Evolutionary conservation across 2,329 filamentous ascomycete genomes (phyloP), one percentile per base, ranked within the genome.

Genomic region (Curvularia sp.): DNA sequence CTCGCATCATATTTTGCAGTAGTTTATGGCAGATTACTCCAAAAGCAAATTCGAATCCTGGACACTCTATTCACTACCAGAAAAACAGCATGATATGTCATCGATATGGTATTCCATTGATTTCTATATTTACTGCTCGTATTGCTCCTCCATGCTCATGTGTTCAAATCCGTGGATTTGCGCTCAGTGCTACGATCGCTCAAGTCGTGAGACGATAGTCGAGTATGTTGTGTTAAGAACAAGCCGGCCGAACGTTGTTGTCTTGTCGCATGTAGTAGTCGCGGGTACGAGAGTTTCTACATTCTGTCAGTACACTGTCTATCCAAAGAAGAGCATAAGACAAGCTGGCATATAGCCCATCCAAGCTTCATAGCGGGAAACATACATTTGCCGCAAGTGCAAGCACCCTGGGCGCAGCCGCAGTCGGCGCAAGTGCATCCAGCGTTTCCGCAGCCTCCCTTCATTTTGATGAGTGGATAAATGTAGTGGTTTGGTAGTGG

Each of bases 341-440:
- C 38, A 44, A 22, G 30, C 13, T 33, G 15, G n/a, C 1, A 7
- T n/a, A 13, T 9, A 24, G 5, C 2, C 12, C 13, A 38, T 13
- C 22, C n/a, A n/a, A 39, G 20, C 28, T 20, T 28, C 9, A 18
- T 22, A 50, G 43, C n/a, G 4, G 28, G 31, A 3, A 33, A 56
- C 60, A 30, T 60, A 62, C 60, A 62, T 44, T 60, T 58, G 53
- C 63, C 64, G 72, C 73, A 75, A 61, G 64, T 68, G 71, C 73
- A 75, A 51, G 66, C 64, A 53, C 73, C 73, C 52, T 60, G 58
- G 39, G 72, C 66, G 66, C 73, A 75, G 59, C 65, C 64, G 67
- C 73, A 75, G 57, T 73, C 67, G 67, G 69, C 70, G 68, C 73
- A 75, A 58, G 66, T 68, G 72, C 73, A 75, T 55, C 69, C 67